A percentile compares a stretch with the other conserved stretches of the same genome.
These are phyloP conservation scores for Hypoxylon sp. DNA, from an alignment of 2,329 filamentous ascomycete species.

Conservation along the genomic window DNA sequence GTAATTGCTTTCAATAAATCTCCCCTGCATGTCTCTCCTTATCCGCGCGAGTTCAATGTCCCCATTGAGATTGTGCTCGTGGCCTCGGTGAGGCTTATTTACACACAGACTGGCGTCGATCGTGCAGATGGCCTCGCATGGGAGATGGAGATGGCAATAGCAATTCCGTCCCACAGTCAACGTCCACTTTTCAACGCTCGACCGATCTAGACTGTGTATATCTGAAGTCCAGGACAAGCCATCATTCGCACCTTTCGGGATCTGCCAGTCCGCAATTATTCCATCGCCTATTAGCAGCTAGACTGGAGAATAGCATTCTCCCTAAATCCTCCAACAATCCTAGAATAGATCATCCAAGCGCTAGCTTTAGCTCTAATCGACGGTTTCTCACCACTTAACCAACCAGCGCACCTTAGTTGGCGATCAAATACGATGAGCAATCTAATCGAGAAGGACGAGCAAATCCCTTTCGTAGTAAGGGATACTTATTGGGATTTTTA, in stretches of 20 bases:
- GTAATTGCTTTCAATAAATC: constrained; percentile 39
- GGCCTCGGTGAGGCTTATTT: constrained; percentile 39
- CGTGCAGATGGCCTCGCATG: constrained; percentile 17
- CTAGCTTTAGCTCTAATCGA: constrained; percentile 7
- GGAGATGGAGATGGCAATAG: constrained; percentile 18
- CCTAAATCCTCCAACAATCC: constrained; percentile 12
- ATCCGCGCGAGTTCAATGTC: constrained; percentile 44
- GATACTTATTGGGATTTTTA: constrained; percentile 3
- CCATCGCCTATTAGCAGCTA: neutral
- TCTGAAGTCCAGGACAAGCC: constrained; percentile 1
- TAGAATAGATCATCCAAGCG: constrained; percentile 31
- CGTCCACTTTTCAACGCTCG: constrained; percentile 1
- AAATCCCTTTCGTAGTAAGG: constrained; percentile 18
- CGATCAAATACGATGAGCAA: constrained; percentile 10
- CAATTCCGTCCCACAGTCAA: constrained; percentile 19
- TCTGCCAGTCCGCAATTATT: constrained; percentile 8
- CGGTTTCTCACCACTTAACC: constrained; percentile 7
- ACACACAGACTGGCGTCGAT: constrained; percentile 29
- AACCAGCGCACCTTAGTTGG: constrained; percentile 2
- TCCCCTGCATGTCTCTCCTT: constrained; percentile 54
- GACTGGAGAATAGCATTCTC: constrained; percentile 1
- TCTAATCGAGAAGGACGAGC: constrained; percentile 17
- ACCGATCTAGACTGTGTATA: constrained; percentile 1
- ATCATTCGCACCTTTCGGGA: constrained; percentile 6
- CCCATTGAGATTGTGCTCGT: constrained; percentile 31